Percentiles rank a stretch among this genome's conserved stretches.
These are phyloP conservation scores for Ascoidea asiatica DNA, from an alignment of 805 yeast genomes.

Conservation along the genomic window DNA sequence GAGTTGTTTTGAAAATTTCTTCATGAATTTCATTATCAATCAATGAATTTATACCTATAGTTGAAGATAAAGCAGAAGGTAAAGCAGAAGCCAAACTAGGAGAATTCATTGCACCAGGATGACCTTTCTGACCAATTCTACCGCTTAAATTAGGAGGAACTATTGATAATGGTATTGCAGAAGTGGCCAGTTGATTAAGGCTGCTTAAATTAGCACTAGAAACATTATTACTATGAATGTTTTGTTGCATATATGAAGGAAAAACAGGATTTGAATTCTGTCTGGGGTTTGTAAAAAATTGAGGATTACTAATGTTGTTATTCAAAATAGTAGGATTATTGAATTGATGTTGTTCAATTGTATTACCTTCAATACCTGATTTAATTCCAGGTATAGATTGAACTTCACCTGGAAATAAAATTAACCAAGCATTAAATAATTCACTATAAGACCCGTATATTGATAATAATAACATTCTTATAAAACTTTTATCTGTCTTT, in stretches of 20 bases:
- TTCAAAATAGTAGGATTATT: neutral
- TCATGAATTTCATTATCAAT: neutral
- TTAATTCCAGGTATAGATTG: too few relatives aligned
- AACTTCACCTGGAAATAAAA: constrained; percentile 16
- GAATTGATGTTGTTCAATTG: neutral
- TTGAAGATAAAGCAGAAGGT: neutral
- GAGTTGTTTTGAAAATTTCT: neutral
- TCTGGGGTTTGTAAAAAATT: too few relatives aligned
- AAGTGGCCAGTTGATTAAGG: too few relatives aligned
- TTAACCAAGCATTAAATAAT: constrained; percentile 26
- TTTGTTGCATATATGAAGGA: neutral
- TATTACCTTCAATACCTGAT: neutral
- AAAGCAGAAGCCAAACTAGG: neutral
- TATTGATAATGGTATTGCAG: neutral
- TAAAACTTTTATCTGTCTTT: constrained; percentile 30
- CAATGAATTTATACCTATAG: too few relatives aligned
- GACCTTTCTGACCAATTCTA: neutral
- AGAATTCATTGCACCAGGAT: neutral
- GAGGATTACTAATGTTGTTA: neutral
- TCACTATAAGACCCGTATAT: constrained; percentile 32
- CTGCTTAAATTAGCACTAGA: too few relatives aligned
- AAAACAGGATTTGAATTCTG: neutral
- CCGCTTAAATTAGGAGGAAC: neutral
- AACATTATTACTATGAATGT: neutral
- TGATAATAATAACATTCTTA: constrained; percentile 27